Conservation (phyloP, 1,139 yeast species). For the Pichia sp. region DNA sequence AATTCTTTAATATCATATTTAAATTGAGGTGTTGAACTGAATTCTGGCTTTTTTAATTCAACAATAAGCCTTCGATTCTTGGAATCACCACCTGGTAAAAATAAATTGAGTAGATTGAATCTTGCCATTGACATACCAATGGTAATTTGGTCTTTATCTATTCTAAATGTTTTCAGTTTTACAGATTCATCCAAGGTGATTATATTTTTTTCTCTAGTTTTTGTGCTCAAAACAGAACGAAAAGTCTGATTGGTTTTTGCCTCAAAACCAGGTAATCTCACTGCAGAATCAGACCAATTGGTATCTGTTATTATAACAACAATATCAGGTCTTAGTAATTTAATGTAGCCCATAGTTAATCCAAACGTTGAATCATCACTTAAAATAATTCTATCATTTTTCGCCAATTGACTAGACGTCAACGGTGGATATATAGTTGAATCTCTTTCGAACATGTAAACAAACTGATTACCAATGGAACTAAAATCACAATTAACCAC, state of each 20-base stretch:
- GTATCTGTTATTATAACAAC: conserved; percentile 44
- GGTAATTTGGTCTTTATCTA: conserved; percentile 76
- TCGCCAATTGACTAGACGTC: conserved; percentile 40
- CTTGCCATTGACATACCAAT: conserved; percentile 74
- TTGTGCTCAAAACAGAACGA: conserved; percentile 34
- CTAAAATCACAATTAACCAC: conserved; percentile 29
- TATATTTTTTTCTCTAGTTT: neutral
- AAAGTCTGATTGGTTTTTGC: conserved; percentile 41
- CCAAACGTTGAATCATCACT: conserved; percentile 85
- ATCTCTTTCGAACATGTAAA: conserved; percentile 45
- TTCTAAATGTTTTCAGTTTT: conserved; percentile 38
- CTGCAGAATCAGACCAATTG: conserved; percentile 42
- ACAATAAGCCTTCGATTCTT: conserved; percentile 55
- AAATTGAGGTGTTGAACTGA: conserved; percentile 28
- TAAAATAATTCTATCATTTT: conserved; percentile 54
- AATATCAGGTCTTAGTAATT: conserved; percentile 34
- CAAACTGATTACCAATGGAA: conserved; percentile 31
- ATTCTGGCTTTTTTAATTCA: conserved; percentile 47
- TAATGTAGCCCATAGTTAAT: conserved; percentile 56
- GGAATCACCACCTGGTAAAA: conserved; percentile 45
- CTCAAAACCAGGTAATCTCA: conserved; percentile 39
- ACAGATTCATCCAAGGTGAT: neutral
- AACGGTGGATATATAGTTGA: conserved; percentile 21
- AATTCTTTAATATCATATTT: conserved; percentile 16
- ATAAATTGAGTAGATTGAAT: conserved; percentile 63